phyloP scores from a whole-genome alignment of 352 stramenopile genomes.

The Elongisporangium senticosum region DNA sequence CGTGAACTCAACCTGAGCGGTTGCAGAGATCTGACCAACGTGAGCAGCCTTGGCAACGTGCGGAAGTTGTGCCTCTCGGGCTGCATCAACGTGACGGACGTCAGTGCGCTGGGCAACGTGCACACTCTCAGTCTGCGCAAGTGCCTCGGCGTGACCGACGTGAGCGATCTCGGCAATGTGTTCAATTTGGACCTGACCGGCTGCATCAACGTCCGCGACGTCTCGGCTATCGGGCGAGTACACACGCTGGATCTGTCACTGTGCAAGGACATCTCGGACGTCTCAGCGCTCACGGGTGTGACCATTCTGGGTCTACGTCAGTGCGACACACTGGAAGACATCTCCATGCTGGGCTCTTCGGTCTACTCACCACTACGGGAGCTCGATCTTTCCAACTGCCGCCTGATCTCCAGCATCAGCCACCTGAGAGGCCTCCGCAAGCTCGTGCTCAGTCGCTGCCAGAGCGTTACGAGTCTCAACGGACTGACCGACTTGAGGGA shows the following conservation, averaged over 20 bases:
- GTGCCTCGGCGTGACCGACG: conserved; percentile 32
- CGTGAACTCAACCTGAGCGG: conserved; percentile 56
- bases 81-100: conserved; percentile 58
- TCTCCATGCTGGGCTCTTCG: conserved; percentile 27
- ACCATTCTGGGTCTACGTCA: conserved; percentile 43
- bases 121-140: conserved; percentile 50
- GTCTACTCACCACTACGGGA: conserved; percentile 19
- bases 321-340: conserved; percentile 37
- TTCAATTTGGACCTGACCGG: conserved; percentile 52
- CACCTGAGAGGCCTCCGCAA: conserved; percentile 30
- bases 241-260: conserved; percentile 48
- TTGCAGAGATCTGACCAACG: conserved; percentile 36
- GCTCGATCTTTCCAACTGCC: conserved; percentile 53
- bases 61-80: conserved; percentile 42
- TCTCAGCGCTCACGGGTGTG: conserved; percentile 34
- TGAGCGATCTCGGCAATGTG: conserved; percentile 29
- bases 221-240: conserved; percentile 38
- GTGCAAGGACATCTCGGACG: conserved; percentile 42
- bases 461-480: conserved; percentile 30
- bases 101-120: conserved; percentile 33
- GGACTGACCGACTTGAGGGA: conserved; percentile 37
- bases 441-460: conserved; percentile 55
- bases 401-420: conserved; percentile 24
- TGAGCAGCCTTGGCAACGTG: conserved; percentile 33
- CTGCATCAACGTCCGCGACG: conserved; percentile 45